Percentiles rank a stretch among this genome's conserved stretches.
Evolutionary conservation across 176 grass and related monocot genomes (phyloP).

Genomic region (sorghum (Sorghum bicolor)): Sorghum_bicolor_NCBIv3 NC_012873.2:60971501-60972000

Average conservation of each 20-base stretch:
- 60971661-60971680: slow-evolving; percentile 17
- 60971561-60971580: slow-evolving; percentile 79
- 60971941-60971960: background rate
- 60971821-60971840: slow-evolving; percentile 5
- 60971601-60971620: slow-evolving; percentile 96
- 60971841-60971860: slow-evolving; percentile 29
- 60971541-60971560: slow-evolving; percentile 85
- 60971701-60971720: slow-evolving; percentile 32
- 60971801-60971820: slow-evolving; percentile 30
- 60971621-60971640: slow-evolving; percentile 74
- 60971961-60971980: background rate
- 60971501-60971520: background rate
- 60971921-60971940: background rate
- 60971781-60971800: slow-evolving; percentile 25
- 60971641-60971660: slow-evolving; percentile 42
- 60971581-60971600: slow-evolving; percentile 93
- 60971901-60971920: background rate
- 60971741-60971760: slow-evolving; percentile 27
- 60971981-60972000: background rate
- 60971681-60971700: slow-evolving; percentile 24
- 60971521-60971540: slow-evolving; percentile 72
- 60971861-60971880: slow-evolving; percentile 20
- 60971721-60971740: slow-evolving; percentile 57
- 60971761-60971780: slow-evolving; percentile 38
- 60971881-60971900: background rate